Base-by-base conservation (phyloP, 202 grass and related monocot species). In the Bolboschoenoplectus hybrid region DNA sequence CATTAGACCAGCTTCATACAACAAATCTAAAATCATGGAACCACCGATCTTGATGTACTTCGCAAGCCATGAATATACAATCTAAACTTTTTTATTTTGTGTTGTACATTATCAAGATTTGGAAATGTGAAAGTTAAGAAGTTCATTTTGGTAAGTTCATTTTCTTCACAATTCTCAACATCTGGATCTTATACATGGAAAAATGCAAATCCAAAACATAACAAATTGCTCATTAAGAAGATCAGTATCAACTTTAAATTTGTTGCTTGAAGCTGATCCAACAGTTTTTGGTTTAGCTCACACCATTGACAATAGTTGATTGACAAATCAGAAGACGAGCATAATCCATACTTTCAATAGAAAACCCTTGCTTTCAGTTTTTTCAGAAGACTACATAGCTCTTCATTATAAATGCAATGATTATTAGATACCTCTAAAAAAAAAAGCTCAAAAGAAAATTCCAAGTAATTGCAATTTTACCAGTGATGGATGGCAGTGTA, bases 401-500 rank as follows among this genome's bases (percentile, higher is more conserved):
- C n/a, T 70, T 70, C 67, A 45, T 11, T 70, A 70, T n/a, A 70
- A 45, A 51, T 68, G 7, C 8, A 9, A 46, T 51, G n/a, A 82
- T 39, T 35, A 17, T 36, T 68, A 67, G 10, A 51, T 36, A 83
- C 10, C 12, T 39, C 47, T 14, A n/a, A 55, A 68, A 77, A 56
- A 7, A 38, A 34, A 32, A 84, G 66, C 63, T 68, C 66, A 71
- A 26, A 26, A 68, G 7, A 67, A 80, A 80, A 55, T 70, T 61
- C 43, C 13, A 38, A 75, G 56, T 74, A 63, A 62, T 34, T 63
- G 44, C 10, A 61, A 58, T 67, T 85, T 92, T 87, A 99, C 97
- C 97, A 6, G 97, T 99, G 72, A 99, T 99, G 75, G 97, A 99
- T 82, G 97, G 97, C 74, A 99, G 89, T 77, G 93, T 99, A 75